phyloP scores from a whole-genome alignment of 192 early-diverging fungal species.

The Podila minutissima region DNA sequence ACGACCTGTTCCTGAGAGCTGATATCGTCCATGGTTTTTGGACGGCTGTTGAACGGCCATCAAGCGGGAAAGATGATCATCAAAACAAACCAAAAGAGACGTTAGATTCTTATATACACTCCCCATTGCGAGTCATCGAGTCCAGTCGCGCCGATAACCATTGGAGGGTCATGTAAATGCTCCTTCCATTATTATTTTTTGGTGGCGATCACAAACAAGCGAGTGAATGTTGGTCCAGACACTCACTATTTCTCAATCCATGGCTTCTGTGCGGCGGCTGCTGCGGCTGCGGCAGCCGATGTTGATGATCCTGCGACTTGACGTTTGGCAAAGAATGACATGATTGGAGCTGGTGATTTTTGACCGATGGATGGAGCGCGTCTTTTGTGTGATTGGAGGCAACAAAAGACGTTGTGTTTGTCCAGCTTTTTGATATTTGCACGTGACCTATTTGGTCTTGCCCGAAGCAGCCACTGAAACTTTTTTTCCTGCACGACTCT shows the following conservation, averaged over 20 bases:
- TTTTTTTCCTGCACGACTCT: not conserved
- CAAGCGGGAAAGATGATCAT: not conserved
- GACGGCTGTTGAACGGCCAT: slow-evolving; percentile 63
- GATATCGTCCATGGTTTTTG: slow-evolving; percentile 86
- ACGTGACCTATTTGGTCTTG: not conserved
- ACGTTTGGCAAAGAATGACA: slow-evolving; percentile 44
- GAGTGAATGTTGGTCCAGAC: not conserved
- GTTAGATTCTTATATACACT: not conserved
- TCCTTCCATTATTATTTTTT: not conserved
- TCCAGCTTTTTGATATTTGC: not conserved
- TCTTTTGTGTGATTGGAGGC: not conserved
- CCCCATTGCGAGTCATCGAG: no score
- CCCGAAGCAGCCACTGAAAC: not conserved
- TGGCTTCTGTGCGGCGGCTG: slow-evolving; percentile 58
- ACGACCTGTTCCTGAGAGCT: slow-evolving; percentile 93
- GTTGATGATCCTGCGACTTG: slow-evolving; percentile 20
- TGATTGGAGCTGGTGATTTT: not conserved
- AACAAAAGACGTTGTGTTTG: not conserved
- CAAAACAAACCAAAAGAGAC: not conserved
- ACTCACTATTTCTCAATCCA: slow-evolving; percentile 95
- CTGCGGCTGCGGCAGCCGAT: slow-evolving; percentile 12
- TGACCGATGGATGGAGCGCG: not conserved
- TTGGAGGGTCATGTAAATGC: not conserved
- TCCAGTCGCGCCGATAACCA: no score
- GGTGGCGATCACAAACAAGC: not conserved